phyloP scores from a whole-genome alignment of 2,329 filamentous ascomycete species.

The Cercospora citrullina region DNA sequence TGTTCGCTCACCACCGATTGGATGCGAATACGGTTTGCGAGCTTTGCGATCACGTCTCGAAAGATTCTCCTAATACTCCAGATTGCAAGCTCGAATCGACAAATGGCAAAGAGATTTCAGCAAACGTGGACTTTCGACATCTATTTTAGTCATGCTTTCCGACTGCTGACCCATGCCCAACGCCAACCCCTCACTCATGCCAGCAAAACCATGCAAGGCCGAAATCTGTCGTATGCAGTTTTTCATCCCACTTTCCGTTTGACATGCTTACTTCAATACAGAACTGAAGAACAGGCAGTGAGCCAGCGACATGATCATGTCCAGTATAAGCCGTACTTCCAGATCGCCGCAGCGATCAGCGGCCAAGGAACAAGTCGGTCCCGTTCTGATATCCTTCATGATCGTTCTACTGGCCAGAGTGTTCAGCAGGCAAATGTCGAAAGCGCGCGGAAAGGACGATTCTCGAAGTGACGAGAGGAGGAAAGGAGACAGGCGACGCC shows the following conservation, averaged over 20 bases:
- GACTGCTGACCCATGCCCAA: not conserved
- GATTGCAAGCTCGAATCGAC: not conserved
- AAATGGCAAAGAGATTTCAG: not conserved
- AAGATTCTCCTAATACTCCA: not conserved
- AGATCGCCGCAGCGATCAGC: not conserved
- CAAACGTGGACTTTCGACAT: not conserved
- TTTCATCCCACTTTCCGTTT: not conserved
- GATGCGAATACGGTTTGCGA: not conserved
- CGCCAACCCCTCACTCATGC: not conserved
- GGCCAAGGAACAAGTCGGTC: not conserved
- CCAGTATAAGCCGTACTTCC: not conserved
- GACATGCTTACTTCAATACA: not conserved
- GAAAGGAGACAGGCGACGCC: not conserved
- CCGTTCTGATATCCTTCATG: not conserved
- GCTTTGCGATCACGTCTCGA: not conserved
- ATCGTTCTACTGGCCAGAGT: not conserved
- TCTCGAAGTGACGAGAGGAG: not conserved
- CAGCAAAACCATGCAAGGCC: not conserved
- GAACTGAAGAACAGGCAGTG: not conserved
- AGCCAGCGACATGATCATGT: not conserved
- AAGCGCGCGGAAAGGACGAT: not conserved
- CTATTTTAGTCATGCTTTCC: not conserved
- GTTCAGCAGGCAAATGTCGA: not conserved
- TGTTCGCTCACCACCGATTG: not conserved
- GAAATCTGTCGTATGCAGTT: not conserved